Conservation (phyloP, 768 basidiomycete species). For the Mycena vitilis region DNA sequence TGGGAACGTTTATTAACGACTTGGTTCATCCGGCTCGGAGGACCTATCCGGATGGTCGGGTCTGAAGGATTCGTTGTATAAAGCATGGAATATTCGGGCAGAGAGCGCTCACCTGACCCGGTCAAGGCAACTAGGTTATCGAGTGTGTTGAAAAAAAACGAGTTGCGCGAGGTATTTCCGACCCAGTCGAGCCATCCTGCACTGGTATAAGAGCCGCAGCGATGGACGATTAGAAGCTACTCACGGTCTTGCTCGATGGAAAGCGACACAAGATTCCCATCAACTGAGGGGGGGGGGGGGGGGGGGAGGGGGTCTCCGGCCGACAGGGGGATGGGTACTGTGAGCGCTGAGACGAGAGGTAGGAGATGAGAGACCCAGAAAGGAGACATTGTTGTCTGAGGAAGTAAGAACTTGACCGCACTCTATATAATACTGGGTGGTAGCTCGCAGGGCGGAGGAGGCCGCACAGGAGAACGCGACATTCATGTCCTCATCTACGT, state of each 20-base stretch:
- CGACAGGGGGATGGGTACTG: conserved; percentile 55
- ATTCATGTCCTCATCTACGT: conserved; percentile 67
- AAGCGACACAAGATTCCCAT: conserved; percentile 66
- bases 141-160: conserved; percentile 72
- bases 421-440: conserved; percentile 49
- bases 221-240: neutral
- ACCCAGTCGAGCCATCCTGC: conserved; percentile 71
- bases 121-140: conserved; percentile 65
- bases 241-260: conserved; percentile 75
- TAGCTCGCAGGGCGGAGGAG: no score
- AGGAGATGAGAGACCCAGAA: conserved; percentile 18
- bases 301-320: conserved; percentile 48
- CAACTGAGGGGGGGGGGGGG: no score
- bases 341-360: conserved; percentile 34
- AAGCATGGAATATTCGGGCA: no score
- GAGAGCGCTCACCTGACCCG: no score
- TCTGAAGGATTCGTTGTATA: no score
- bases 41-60: no score
- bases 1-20: no score
- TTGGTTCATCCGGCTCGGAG: no score
- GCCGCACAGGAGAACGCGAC: conserved; percentile 64
- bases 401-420: no score
- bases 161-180: conserved; percentile 62
- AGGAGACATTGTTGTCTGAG: conserved; percentile 5
- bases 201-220: neutral